Evolutionary conservation across 192 early-diverging fungal species (phyloP), one percentile per base, ranked within the genome.

Genomic region (Spizellomyces punctatus): DNA sequence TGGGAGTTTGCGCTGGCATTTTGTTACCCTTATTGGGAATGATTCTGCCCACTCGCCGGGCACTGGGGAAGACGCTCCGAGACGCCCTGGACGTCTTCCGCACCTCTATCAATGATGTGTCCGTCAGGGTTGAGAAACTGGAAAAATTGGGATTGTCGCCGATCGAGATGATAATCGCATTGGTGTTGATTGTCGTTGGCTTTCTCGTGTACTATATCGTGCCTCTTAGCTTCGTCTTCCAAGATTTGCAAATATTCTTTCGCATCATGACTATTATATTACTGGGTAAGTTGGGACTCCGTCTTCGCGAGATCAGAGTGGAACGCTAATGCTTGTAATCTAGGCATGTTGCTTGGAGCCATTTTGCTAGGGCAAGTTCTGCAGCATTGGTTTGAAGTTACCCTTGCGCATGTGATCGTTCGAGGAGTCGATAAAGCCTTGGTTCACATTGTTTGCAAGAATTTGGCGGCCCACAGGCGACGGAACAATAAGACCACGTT

Each of bases 81-180:
- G 77, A 78, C 43, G 73, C 77, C 3, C 47, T 78, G n/a, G 77
- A 78, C 66, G 55, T 78, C 6, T 78, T 74, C 60, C 77, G 59
- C 64, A 46, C 43, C 44, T 41, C 74, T 21, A 50, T 70, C 3
- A 70, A 71, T 19, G 73, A 78, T 8, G 55, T 66, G 14, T 47
- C 46, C 9, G 77, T 75, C 12, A 44, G 45, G 12, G 61, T 78
- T 22, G 49, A 74, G 43, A 19, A 54, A 22, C 46, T 78, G 36
- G 63, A 70, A 46, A 64, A 70, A 50, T 19, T 78, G 10, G 77
- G 77, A 10, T 42, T 78, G 41, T 61, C 50, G 6, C 6, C 58
- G 6, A 44, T 46, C 7, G 73, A 78, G 50, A 57, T 66, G 6
- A 59, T 63, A 4, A 45, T 78, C 45, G 67, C 77, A 8, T 43